Conservation (phyloP, 352 stramenopile species). For the Ophiocytium majus region DNA sequence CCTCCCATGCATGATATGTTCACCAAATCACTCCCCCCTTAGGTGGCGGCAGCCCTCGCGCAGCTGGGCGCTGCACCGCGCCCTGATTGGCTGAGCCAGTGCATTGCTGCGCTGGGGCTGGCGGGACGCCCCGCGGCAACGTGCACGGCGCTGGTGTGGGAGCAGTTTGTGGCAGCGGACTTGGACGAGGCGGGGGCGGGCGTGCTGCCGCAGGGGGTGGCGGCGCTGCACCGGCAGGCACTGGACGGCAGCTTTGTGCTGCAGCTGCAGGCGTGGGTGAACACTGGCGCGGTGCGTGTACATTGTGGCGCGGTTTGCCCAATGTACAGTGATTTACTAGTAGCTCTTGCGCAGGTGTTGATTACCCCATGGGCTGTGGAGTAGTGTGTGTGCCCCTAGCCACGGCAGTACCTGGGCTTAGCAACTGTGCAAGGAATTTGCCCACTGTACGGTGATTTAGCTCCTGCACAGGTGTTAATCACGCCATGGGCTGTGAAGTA, state of each 20-base stretch:
- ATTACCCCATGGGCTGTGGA: no score
- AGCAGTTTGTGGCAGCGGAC: background rate
- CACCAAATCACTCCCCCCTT: no score
- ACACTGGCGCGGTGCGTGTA: background rate
- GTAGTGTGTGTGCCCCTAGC: no score
- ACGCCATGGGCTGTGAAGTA: no score
- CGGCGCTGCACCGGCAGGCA: background rate
- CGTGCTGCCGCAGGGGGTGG: background rate
- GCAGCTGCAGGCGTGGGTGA: constrained; percentile 6
- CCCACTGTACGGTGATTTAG: no score
- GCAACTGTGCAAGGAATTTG: no score
- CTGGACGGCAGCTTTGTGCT: constrained; percentile 1
- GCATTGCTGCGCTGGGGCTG: background rate
- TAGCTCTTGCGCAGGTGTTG: no score
- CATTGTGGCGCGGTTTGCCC: no score
- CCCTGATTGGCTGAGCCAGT: constrained; percentile 1
- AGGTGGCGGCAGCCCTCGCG: background rate
- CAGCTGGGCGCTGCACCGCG: background rate
- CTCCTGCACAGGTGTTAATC: no score
- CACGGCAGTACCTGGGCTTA: no score
- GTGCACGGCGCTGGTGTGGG: background rate
- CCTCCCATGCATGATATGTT: no score
- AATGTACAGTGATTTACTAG: no score
- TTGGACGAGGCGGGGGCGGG: background rate
- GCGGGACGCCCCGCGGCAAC: background rate